These are phyloP conservation scores for Hypholoma fasciculare DNA, from an alignment of 768 basidiomycete species.

Conservation along the genomic window DNA sequence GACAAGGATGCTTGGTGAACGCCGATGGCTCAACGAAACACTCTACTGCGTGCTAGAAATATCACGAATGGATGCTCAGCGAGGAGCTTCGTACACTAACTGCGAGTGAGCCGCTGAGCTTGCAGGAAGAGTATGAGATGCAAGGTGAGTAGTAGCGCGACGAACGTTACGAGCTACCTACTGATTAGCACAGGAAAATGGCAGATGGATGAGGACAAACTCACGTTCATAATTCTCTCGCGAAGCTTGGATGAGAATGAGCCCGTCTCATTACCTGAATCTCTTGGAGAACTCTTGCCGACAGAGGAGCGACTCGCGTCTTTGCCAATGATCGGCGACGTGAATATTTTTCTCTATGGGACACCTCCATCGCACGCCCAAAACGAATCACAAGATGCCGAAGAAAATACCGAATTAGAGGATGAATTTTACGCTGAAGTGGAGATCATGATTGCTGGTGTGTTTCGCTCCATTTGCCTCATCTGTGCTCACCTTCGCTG, in stretches of 20 bases:
- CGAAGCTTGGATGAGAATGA: constrained; percentile 24
- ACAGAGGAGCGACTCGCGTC: constrained; percentile 31
- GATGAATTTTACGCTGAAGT: constrained; percentile 72
- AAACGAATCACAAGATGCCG: not conserved
- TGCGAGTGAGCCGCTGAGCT: constrained; percentile 79
- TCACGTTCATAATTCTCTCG: constrained; percentile 88
- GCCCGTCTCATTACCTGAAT: constrained; percentile 5
- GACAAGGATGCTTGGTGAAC: not conserved
- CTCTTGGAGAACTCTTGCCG: constrained; percentile 19
- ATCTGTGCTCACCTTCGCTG: not conserved
- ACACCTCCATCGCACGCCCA: constrained; percentile 11
- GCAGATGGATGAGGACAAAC: constrained; percentile 85
- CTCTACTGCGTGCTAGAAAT: constrained; percentile 48
- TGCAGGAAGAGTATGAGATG: constrained; percentile 88
- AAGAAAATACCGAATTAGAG: constrained; percentile 23
- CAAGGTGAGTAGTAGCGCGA: constrained; percentile 52
- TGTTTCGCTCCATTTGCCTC: constrained; percentile 5
- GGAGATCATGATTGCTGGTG: constrained; percentile 93
- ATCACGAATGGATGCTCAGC: constrained; percentile 88
- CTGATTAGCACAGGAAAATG: constrained; percentile 61
- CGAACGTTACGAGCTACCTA: not conserved
- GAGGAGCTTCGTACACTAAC: constrained; percentile 73
- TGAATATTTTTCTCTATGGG: constrained; percentile 85
- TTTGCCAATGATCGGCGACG: constrained; percentile 85
- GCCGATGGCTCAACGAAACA: constrained; percentile 1